These are phyloP conservation scores for Pyrrhoderma lamaoense DNA, from an alignment of 1,284 basidiomycete species.

Conservation along the genomic window DNA sequence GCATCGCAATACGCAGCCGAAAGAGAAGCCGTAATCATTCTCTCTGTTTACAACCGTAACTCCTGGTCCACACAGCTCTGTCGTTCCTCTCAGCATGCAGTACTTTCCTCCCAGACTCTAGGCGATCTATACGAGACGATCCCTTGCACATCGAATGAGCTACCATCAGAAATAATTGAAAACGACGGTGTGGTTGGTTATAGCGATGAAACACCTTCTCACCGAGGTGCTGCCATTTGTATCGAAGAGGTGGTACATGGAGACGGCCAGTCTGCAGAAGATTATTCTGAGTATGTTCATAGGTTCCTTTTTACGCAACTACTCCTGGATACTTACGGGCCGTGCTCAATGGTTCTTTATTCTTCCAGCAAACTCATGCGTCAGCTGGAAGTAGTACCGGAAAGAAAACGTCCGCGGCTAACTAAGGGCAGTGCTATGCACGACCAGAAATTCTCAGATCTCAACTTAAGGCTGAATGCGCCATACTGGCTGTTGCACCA, in stretches of 20 bases:
- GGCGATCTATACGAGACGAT: constrained; percentile 56
- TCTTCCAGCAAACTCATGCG: constrained; percentile 43
- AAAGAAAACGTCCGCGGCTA: constrained; percentile 26
- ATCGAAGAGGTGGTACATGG: constrained; percentile 56
- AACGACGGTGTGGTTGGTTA: constrained; percentile 33
- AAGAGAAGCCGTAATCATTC: constrained; percentile 43
- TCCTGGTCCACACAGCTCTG: constrained; percentile 54
- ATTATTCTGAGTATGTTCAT: constrained; percentile 55
- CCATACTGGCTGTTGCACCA: constrained; percentile 78
- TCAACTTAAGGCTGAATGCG: constrained; percentile 55
- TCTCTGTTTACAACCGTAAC: constrained; percentile 53
- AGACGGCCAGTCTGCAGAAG: constrained; percentile 37
- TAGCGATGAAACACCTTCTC: constrained; percentile 19
- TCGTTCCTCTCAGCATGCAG: constrained; percentile 57
- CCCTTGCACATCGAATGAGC: constrained; percentile 54
- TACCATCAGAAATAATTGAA: constrained; percentile 35
- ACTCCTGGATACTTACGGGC: not conserved
- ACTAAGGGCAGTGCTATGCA: constrained; percentile 39
- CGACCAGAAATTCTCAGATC: constrained; percentile 42
- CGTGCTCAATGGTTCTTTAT: constrained; percentile 7
- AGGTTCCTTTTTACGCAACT: not conserved
- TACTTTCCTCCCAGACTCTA: constrained; percentile 65
- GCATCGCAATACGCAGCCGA: not conserved
- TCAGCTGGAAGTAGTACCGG: constrained; percentile 33
- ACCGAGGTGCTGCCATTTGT: constrained; percentile 40